Evolutionary conservation across 441 rosid species (phyloP), one percentile per base, ranked within the genome.

Genomic region (Melastoma candidum): DNA sequence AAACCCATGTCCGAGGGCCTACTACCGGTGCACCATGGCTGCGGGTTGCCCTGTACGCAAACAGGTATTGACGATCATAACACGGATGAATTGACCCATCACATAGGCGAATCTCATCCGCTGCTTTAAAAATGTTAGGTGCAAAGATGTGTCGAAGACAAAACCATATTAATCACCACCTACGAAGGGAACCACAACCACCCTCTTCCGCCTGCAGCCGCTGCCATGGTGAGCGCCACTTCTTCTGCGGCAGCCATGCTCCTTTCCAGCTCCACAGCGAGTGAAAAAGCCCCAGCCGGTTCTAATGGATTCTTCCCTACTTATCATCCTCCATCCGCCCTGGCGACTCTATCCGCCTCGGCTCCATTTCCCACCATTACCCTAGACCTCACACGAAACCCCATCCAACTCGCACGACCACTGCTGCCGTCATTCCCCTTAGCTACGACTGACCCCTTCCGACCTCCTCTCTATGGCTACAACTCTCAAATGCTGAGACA

Each of bases 401-500:
- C 43, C 44, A 14, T 50, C 56, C 63, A 60, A 27, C 22, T 36
- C 54, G 14, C 51, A 9, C 63, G 32, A 9, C 56, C 56, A 12
- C 3, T 32, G 0, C 51, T 1, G 7, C 51, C 12, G 11, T 52
- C 44, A 17, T 17, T 17, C 1, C 10, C 46, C 26, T 44, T 17
- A 17, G 22, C 55, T 4, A 29, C 7, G 36, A 29, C 36, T 7
- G 12, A 43, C 6, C 24, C 56, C 39, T 59, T 59, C 36, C 46
- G 74, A 11, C 67, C 71, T 46, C 81, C 81, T 32, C 29, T 75
- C 43, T 77, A 79, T 12, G 79, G 75, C 22, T 27, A 44, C 12
- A 12, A 44, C 77, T 41, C 57, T n/a, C 81, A 41, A 8, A 73
- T 61, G 61, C 57, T 49, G 57, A 11, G 56, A 8, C 43, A 52